Evolutionary conservation across 805 yeast genomes (phyloP).

Genomic region (Spathaspora passalidarum): DNA sequence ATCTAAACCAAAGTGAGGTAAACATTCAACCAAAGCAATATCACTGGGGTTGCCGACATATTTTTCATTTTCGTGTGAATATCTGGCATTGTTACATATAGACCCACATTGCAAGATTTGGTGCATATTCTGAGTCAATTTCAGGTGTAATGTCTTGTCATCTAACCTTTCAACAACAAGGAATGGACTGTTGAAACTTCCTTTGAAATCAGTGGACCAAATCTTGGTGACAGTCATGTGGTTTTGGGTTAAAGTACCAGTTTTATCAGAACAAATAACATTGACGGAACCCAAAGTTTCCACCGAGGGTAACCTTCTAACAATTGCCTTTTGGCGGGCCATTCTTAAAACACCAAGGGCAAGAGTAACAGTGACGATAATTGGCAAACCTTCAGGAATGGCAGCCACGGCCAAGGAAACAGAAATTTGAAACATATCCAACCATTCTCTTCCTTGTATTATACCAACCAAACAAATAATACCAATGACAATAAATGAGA

Average conservation of each 20-base stretch:
- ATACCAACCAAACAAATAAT: constrained; percentile 89
- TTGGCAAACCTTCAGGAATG: constrained; percentile 97
- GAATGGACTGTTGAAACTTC: constrained; percentile 36
- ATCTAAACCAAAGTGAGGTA: constrained; percentile 65
- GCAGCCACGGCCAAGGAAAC: constrained; percentile 99
- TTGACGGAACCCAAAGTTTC: constrained; percentile 94
- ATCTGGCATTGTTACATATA: constrained; percentile 72
- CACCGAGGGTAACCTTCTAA: constrained; percentile 89
- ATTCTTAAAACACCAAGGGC: constrained; percentile 95
- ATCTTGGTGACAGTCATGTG: constrained; percentile 85
- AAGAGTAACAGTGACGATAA: constrained; percentile 94
- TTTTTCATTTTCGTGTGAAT: constrained; percentile 63
- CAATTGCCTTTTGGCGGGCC: constrained; percentile 94
- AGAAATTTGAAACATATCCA: constrained; percentile 96
- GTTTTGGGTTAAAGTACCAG: constrained; percentile 80
- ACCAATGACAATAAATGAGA: constrained; percentile 86
- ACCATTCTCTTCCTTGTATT: constrained; percentile 89
- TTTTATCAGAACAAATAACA: constrained; percentile 89
- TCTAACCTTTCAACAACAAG: constrained; percentile 47
- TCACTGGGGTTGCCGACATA: constrained; percentile 93
- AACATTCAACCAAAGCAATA: constrained; percentile 78
- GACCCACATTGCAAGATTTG: constrained; percentile 63
- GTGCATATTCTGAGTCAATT: constrained; percentile 53
- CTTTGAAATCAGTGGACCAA: constrained; percentile 68
- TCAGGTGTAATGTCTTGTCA: constrained; percentile 38